Evolutionary conservation across 306 rosid genomes (phyloP).

Genomic region (Ziziphus jujuba): DNA sequence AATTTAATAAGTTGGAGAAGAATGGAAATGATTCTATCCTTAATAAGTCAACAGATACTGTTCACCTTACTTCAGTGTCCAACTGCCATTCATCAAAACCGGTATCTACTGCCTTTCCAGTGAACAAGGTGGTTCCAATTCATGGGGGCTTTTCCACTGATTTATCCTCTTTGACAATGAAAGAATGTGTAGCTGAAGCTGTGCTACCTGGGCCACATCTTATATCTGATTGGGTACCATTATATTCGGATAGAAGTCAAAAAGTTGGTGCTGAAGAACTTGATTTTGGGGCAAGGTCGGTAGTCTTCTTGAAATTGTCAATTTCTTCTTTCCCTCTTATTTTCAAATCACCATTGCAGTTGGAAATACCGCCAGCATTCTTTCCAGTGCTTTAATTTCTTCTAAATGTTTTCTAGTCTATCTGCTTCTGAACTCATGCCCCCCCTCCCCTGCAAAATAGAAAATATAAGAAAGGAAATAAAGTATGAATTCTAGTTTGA

Average conservation of each 20-base stretch:
- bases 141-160: constrained; percentile 36
- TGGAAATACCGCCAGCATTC: neutral
- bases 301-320: constrained; percentile 21
- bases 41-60: constrained; percentile 39
- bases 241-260: constrained; percentile 29
- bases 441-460: too few relatives aligned
- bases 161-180: constrained; percentile 36
- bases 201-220: constrained; percentile 60
- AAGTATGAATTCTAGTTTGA: too few relatives aligned
- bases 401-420: neutral
- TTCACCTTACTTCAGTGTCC: constrained; percentile 36
- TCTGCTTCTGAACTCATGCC: neutral
- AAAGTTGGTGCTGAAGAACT: constrained; percentile 56
- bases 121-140: constrained; percentile 32
- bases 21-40: constrained; percentile 32
- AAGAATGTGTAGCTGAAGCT: constrained; percentile 44
- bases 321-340: constrained; percentile 9
- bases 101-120: constrained; percentile 30
- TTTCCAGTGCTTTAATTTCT: neutral
- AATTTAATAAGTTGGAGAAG: constrained; percentile 47
- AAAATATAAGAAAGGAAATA: too few relatives aligned
- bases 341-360: constrained; percentile 13
- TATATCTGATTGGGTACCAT: constrained; percentile 89
- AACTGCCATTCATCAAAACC: constrained; percentile 37
- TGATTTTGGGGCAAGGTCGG: constrained; percentile 96